Percentiles rank a stretch among this genome's conserved stretches.
These are phyloP conservation scores for Marchantia paleacea DNA, from an alignment of 225 moss, liverwort and hornwort species.

Conservation along the genomic window DNA sequence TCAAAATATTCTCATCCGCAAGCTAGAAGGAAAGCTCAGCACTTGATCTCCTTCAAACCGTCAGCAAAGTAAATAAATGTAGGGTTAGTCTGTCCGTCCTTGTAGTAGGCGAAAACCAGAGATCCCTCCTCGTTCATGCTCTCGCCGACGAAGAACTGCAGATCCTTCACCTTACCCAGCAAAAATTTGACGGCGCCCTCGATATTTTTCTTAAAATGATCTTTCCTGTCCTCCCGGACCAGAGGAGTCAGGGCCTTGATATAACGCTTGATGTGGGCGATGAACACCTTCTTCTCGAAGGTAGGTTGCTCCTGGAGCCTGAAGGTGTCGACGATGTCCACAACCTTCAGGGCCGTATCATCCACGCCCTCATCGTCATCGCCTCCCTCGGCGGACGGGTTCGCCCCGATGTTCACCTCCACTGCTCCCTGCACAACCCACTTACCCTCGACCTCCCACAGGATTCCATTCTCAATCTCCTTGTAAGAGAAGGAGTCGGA, in stretches of 20 bases:
- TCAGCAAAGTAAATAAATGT: slow-evolving; percentile 71
- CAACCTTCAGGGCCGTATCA: slow-evolving; percentile 62
- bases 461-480: slow-evolving; percentile 66
- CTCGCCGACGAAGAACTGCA: slow-evolving; percentile 92
- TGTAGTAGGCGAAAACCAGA: slow-evolving; percentile 86
- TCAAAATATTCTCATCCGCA: not conserved
- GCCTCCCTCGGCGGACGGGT: slow-evolving; percentile 79
- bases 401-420: slow-evolving; percentile 85
- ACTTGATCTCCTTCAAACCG: slow-evolving; percentile 72
- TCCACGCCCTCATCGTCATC: slow-evolving; percentile 76
- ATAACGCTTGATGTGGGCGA: slow-evolving; percentile 69
- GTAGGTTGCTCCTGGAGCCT: slow-evolving; percentile 91
- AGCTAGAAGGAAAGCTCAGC: slow-evolving; percentile 35
- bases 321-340: slow-evolving; percentile 86
- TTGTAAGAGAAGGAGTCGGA: slow-evolving; percentile 61
- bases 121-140: slow-evolving; percentile 75
- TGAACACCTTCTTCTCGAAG: slow-evolving; percentile 76
- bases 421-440: slow-evolving; percentile 61
- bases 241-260: slow-evolving; percentile 56
- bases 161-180: slow-evolving; percentile 55
- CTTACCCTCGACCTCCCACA: slow-evolving; percentile 99
- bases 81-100: slow-evolving; percentile 57
- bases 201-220: slow-evolving; percentile 54
- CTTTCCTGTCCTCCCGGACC: slow-evolving; percentile 55
- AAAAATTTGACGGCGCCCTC: slow-evolving; percentile 69